phyloP scores from a whole-genome alignment of 1,284 basidiomycete species.

The Austroboletus niveus region DNA sequence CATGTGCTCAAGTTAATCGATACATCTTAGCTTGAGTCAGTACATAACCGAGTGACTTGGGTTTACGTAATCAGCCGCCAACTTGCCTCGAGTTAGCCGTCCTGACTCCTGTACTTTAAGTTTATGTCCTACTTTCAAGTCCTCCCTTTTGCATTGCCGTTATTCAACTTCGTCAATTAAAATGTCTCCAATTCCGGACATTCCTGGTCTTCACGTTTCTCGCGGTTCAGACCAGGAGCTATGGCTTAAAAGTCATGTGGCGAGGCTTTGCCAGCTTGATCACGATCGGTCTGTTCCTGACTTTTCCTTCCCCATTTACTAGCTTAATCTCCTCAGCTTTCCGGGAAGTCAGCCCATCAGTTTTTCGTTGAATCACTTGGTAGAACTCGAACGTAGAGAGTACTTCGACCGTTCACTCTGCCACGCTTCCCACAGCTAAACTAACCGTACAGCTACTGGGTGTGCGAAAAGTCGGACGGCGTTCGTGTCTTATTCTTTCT shows the following conservation, averaged over 20 bases:
- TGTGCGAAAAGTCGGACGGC: constrained; percentile 99
- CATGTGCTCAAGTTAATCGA: constrained; percentile 24
- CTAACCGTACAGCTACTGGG: constrained; percentile 81
- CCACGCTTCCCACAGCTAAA: constrained; percentile 9
- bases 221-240: constrained; percentile 54
- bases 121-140: constrained; percentile 6
- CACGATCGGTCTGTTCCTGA: constrained; percentile 48
- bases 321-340: constrained; percentile 53
- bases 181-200: constrained; percentile 56
- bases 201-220: constrained; percentile 60
- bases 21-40: constrained; percentile 1
- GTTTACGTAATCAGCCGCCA: constrained; percentile 27
- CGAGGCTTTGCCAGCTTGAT: constrained; percentile 62
- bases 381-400: constrained; percentile 82
- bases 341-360: constrained; percentile 94
- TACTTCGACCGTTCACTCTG: constrained; percentile 39
- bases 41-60: not conserved
- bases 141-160: not conserved
- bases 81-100: not conserved
- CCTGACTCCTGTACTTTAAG: not conserved
- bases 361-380: constrained; percentile 70
- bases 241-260: constrained; percentile 66
- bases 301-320: not conserved
- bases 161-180: not conserved
- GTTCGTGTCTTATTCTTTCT: constrained; percentile 88